Evolutionary conservation across 2,329 filamentous ascomycete genomes (phyloP), one percentile per base, ranked within the genome.

Genomic region (Neonectria magnoliae): DNA sequence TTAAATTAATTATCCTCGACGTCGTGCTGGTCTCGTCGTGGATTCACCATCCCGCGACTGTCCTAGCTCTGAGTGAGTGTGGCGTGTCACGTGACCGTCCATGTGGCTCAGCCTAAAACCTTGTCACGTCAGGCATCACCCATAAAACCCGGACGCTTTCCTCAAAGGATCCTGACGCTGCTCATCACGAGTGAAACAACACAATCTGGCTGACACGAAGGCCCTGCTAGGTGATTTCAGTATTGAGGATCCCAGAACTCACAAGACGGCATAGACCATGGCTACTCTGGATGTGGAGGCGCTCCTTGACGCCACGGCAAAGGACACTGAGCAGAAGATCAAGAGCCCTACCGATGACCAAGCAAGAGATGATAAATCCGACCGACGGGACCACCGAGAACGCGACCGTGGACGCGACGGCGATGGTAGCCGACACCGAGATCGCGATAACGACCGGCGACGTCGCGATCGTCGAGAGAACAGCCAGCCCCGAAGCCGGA

Each of bases 271-370:
- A 62, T 63, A 72, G 69, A 64, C 70, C 67, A 86, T 86, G 83
- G 79, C 83, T 57, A 82, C 79, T 62, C 77, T 86, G 72, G 93
- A 97, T 77, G 93, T 98, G 74, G 94, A 98, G 85, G 93, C 93
- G 71, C 87, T 98, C 70, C 89, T 98, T 72, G 94, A 97, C 81
- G 93, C 92, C 56, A 93, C 92, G 68, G 93, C 92, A 57, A 90
- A 89, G 77, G 84, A 85, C 70, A 81, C 83, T 58, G 82, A 86
- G 58, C 83, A 83, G 74, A 83, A 83, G 65, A 76, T 73, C 66
- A 81, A 81, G 73, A 72, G 78, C 68, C 78, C 81, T 62, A 76
- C 82, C 70, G 87, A 88, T 68, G 82, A 84, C 69, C 87, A 89
- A 73, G 84, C 86, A 61, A 75, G 73, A 72, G 71, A 76, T 60